phyloP scores from a whole-genome alignment of 805 yeast species.

The Metschnikowia lochheadii region DNA sequence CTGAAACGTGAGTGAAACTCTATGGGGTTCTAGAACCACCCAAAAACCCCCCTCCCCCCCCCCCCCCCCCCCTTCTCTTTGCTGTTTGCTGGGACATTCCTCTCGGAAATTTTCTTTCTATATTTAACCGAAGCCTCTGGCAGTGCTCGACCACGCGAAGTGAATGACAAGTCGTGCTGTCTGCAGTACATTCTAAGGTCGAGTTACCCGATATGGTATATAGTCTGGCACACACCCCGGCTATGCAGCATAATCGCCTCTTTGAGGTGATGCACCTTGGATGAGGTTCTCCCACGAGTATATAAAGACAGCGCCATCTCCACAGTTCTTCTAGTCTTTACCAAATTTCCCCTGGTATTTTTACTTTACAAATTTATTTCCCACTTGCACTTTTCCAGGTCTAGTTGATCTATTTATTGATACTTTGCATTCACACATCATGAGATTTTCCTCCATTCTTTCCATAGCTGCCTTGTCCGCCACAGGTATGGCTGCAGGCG shows the following conservation, averaged over 20 bases:
- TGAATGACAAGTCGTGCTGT: neutral
- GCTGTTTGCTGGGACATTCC: neutral
- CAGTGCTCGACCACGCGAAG: neutral
- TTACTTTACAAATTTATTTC: too few species aligned
- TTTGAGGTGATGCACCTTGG: neutral
- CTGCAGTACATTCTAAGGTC: neutral
- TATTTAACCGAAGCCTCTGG: neutral
- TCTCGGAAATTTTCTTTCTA: neutral
- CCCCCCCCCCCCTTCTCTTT: too few species aligned
- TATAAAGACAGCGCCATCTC: neutral
- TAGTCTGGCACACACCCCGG: neutral
- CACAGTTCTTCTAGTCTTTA: too few species aligned
- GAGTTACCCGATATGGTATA: neutral
- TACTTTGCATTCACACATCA: conserved; percentile 5
- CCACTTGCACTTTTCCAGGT: too few species aligned
- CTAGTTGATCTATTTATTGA: neutral
- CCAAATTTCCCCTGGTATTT: too few species aligned
- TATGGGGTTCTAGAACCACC: too few species aligned
- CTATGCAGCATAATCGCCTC: neutral
- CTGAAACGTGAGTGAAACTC: too few species aligned
- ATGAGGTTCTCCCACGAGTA: neutral
- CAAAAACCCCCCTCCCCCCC: too few species aligned
- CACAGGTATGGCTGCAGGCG: conserved; percentile 6
- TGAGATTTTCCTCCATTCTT: conserved; percentile 18
- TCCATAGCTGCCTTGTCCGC: conserved; percentile 10